Evolutionary conservation across 2,329 filamentous ascomycete genomes (phyloP).

Genomic region (Cladosporium sp.): DNA sequence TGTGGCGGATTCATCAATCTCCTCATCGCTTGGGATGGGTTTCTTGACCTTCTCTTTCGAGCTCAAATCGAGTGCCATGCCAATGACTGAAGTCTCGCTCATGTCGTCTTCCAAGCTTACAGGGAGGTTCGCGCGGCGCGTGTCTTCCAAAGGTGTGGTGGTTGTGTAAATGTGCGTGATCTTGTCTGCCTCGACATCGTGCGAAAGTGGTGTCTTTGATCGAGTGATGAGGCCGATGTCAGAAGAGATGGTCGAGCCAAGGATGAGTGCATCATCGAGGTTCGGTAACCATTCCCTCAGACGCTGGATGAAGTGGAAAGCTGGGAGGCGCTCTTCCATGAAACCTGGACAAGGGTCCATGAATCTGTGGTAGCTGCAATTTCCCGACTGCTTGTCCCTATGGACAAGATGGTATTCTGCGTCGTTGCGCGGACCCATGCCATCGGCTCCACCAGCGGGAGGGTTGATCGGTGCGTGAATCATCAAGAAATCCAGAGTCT

Average conservation of each 20-base stretch:
- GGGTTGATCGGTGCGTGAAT: conserved; percentile 62
- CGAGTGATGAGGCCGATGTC: conserved; percentile 77
- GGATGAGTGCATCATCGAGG: conserved; percentile 74
- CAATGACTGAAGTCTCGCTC: conserved; percentile 73
- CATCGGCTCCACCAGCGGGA: conserved; percentile 14
- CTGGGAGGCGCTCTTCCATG: conserved; percentile 51
- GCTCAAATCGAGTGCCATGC: conserved; percentile 67
- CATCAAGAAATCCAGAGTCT: conserved; percentile 78
- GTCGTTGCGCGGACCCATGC: conserved; percentile 35
- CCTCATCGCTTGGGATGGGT: conserved; percentile 51
- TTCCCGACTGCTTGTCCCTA: conserved; percentile 53
- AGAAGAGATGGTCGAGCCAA: conserved; percentile 74
- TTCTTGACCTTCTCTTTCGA: conserved; percentile 29
- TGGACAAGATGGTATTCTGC: conserved; percentile 79
- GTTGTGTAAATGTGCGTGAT: conserved; percentile 68
- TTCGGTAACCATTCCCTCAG: conserved; percentile 76
- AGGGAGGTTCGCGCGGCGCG: conserved; percentile 69
- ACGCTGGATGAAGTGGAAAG: conserved; percentile 74
- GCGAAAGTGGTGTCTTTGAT: conserved; percentile 64
- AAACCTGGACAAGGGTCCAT: conserved; percentile 66
- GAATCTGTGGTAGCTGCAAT: conserved; percentile 70
- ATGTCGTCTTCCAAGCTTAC: conserved; percentile 55
- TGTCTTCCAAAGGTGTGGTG: conserved; percentile 69
- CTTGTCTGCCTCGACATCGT: conserved; percentile 54
- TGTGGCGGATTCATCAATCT: conserved; percentile 72